Evolutionary conservation across 2,329 filamentous ascomycete genomes (phyloP).

Genomic region (Aspergillus sergii): DNA sequence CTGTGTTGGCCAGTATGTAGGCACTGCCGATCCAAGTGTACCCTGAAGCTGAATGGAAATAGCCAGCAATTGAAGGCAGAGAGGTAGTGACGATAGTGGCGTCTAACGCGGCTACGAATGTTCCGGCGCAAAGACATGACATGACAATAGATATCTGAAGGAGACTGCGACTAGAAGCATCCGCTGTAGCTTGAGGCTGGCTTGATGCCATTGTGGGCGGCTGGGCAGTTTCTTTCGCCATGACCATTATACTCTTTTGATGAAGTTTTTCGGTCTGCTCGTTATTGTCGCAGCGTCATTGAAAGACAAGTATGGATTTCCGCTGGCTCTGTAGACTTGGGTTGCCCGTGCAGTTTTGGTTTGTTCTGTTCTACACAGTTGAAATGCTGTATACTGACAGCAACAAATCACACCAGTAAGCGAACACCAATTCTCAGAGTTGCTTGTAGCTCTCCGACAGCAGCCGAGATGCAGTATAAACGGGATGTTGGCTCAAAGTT

Average conservation of each 20-base stretch:
- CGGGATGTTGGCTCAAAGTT: background rate
- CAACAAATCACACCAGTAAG: background rate
- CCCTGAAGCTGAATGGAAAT: conserved; percentile 65
- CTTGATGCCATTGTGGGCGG: background rate
- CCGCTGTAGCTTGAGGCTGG: background rate
- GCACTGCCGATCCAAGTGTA: conserved; percentile 76
- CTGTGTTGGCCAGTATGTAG: conserved; percentile 68
- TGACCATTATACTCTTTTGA: background rate
- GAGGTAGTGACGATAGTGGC: conserved; percentile 60
- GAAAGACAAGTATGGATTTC: background rate
- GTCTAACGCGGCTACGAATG: conserved; percentile 32
- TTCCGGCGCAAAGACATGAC: background rate
- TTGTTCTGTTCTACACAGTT: background rate
- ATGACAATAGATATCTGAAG: background rate
- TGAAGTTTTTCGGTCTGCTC: background rate
- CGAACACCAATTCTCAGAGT: background rate
- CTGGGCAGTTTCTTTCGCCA: background rate
- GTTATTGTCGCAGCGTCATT: background rate
- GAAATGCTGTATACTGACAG: background rate
- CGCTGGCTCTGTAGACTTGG: background rate
- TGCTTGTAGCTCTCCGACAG: background rate
- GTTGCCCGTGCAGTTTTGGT: background rate
- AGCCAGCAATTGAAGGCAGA: conserved; percentile 57
- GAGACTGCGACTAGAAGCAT: background rate
- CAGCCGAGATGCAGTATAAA: background rate